A percentile compares a stretch with the other conserved stretches of the same genome.
Evolutionary conservation across 1,284 basidiomycete species (phyloP).

Genomic region (Boletus calvinii): DNA sequence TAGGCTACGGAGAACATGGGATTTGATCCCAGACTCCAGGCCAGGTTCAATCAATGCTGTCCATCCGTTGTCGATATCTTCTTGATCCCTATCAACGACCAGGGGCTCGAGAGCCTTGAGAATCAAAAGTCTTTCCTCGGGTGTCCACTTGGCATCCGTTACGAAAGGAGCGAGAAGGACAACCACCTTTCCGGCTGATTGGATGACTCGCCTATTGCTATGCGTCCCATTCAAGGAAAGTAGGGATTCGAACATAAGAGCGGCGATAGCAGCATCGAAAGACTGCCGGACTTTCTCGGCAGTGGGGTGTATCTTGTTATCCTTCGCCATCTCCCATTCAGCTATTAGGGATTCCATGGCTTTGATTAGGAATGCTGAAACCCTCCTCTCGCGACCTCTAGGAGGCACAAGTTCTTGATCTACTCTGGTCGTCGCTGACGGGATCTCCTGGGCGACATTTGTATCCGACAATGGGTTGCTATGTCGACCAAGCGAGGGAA

Average conservation of each 20-base stretch:
- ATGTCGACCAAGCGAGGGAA: slow-evolving; percentile 46
- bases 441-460: slow-evolving; percentile 6
- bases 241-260: slow-evolving; percentile 67
- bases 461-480: neutral
- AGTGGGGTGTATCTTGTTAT: slow-evolving; percentile 40
- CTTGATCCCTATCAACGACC: slow-evolving; percentile 34
- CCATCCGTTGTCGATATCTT: slow-evolving; percentile 40
- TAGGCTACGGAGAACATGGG: slow-evolving; percentile 45
- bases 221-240: slow-evolving; percentile 63
- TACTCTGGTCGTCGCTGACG: slow-evolving; percentile 6
- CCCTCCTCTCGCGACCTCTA: slow-evolving; percentile 56
- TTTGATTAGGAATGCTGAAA: slow-evolving; percentile 64
- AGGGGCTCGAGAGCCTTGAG: slow-evolving; percentile 67
- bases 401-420: slow-evolving; percentile 42
- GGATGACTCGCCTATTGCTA: slow-evolving; percentile 57
- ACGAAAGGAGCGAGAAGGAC: slow-evolving; percentile 44
- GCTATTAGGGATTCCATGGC: slow-evolving; percentile 50
- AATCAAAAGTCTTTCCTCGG: slow-evolving; percentile 60
- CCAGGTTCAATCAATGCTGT: slow-evolving; percentile 63
- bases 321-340: slow-evolving; percentile 48
- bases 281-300: slow-evolving; percentile 63
- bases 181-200: slow-evolving; percentile 59
- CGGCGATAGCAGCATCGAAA: slow-evolving; percentile 65
- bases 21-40: slow-evolving; percentile 63
- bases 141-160: slow-evolving; percentile 51